Evolutionary conservation across 495 filamentous ascomycete genomes (phyloP).

Genomic region (Aspergillus nanangensis): DNA sequence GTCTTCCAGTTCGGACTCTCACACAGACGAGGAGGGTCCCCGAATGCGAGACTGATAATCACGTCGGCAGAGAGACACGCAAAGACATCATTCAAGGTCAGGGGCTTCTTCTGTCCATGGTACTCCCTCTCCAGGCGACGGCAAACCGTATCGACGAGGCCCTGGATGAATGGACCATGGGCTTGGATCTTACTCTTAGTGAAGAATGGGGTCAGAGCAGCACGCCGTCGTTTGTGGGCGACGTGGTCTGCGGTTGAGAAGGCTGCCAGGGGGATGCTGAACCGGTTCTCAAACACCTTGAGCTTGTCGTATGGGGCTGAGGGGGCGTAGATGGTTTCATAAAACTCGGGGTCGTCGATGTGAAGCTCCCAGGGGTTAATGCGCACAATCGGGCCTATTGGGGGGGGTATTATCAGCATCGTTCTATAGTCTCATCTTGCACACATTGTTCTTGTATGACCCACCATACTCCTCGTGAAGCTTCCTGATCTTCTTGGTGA

Average conservation of each 20-base stretch:
- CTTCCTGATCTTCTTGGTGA: background rate
- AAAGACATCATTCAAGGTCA: background rate
- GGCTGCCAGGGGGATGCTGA: background rate
- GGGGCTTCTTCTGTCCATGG: background rate
- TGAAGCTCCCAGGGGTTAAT: background rate
- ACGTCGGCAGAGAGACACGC: background rate
- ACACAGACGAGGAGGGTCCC: no score
- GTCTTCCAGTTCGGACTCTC: no score
- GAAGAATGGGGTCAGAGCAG: background rate
- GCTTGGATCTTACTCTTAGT: background rate
- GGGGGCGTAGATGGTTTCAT: background rate
- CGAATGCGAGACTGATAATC: background rate
- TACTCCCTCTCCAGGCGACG: background rate
- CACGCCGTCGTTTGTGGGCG: background rate
- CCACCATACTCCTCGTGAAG: background rate
- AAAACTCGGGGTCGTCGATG: background rate
- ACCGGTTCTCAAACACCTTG: background rate
- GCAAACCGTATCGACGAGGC: background rate
- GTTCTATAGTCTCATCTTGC: background rate
- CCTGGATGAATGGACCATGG: background rate
- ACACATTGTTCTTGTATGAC: background rate
- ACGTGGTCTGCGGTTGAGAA: background rate
- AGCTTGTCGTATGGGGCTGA: background rate
- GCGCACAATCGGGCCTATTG: background rate
- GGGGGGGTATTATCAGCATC: no score